These are phyloP conservation scores for Salix purpurea DNA, from an alignment of 345 rosid species.

Conservation along the genomic window DNA sequence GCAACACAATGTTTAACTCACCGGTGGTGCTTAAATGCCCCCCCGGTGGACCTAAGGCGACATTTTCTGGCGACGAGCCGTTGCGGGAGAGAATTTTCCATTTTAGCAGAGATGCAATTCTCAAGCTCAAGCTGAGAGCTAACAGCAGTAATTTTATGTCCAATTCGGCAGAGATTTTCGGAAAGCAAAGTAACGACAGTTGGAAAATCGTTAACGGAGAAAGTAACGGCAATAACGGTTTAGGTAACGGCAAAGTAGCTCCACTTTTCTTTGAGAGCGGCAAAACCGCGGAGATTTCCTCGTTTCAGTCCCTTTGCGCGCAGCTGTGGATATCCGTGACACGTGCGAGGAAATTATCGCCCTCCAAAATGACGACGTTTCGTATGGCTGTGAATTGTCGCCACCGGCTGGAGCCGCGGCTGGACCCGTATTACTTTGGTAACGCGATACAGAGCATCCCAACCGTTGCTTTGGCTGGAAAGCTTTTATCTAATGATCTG, in stretches of 20 bases:
- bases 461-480: constrained; percentile 47
- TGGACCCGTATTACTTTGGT: constrained; percentile 75
- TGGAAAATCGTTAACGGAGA: constrained; percentile 46
- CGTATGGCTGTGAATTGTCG: constrained; percentile 96
- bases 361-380: constrained; percentile 63
- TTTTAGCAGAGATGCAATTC: constrained; percentile 70
- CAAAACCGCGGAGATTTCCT: constrained; percentile 61
- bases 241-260: constrained; percentile 34
- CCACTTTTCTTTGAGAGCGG: not conserved
- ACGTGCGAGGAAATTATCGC: constrained; percentile 63
- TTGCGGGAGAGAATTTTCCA: constrained; percentile 81
- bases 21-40: constrained; percentile 63
- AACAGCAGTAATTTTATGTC: constrained; percentile 17
- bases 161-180: constrained; percentile 32
- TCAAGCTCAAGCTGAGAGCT: constrained; percentile 58
- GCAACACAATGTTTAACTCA: constrained; percentile 60
- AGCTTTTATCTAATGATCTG: constrained; percentile 55
- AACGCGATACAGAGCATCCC: constrained; percentile 97
- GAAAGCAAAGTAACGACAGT: constrained; percentile 51
- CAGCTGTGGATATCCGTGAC: constrained; percentile 88
- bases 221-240: constrained; percentile 41
- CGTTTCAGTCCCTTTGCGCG: constrained; percentile 83
- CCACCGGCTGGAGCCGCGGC: constrained; percentile 71
- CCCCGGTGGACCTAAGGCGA: constrained; percentile 64
- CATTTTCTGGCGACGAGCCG: constrained; percentile 66